Percentiles rank a stretch among this genome's conserved stretches.
phyloP scores from a whole-genome alignment of 768 basidiomycete genomes.

The Mycena venus region DNA sequence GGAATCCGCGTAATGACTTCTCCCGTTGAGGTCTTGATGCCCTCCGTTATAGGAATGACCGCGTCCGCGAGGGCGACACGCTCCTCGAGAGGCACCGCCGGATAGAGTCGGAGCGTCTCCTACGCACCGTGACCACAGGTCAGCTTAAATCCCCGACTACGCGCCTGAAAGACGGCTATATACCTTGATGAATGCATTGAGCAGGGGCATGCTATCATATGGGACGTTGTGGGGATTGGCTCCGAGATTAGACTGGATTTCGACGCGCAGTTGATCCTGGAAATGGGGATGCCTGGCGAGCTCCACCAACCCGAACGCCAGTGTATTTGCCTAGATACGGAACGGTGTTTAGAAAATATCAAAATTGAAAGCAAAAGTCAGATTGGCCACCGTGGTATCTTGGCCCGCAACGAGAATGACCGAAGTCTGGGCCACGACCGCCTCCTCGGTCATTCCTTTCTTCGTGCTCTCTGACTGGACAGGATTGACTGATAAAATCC shows the following conservation, averaged over 20 bases:
- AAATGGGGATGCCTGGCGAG: constrained; percentile 20
- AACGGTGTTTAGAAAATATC: no score
- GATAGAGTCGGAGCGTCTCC: constrained; percentile 27
- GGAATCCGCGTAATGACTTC: background rate
- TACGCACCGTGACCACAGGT: background rate
- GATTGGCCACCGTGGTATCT: constrained; percentile 11
- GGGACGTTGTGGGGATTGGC: no score
- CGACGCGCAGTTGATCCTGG: background rate
- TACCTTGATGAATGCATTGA: constrained; percentile 32
- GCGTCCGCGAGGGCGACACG: constrained; percentile 14
- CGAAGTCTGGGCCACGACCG: background rate
- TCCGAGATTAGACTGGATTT: background rate
- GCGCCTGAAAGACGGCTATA: no score
- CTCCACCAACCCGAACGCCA: background rate
- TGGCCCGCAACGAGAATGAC: constrained; percentile 18
- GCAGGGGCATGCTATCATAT: constrained; percentile 14
- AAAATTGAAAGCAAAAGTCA: background rate
- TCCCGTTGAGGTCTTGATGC: background rate
- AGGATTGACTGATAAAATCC: background rate
- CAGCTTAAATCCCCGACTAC: no score
- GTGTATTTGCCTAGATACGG: background rate
- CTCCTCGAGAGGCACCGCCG: constrained; percentile 14
- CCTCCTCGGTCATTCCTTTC: background rate
- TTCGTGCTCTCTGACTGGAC: background rate
- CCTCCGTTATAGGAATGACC: background rate